phyloP scores from a whole-genome alignment of 2,329 filamentous ascomycete species.

The Ambrosiella xylebori region DNA sequence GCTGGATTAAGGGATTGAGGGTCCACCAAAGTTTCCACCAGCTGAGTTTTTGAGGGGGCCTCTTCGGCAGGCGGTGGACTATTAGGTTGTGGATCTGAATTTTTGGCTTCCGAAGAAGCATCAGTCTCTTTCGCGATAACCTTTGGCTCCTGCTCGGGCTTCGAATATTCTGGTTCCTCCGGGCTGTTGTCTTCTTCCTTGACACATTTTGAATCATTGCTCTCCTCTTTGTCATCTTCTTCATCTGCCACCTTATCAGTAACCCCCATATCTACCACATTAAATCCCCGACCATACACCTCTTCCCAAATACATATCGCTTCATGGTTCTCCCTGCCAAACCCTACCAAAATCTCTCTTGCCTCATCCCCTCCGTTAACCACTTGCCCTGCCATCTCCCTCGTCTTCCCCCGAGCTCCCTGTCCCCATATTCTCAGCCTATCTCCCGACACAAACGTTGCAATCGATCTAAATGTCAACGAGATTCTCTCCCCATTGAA shows the following conservation, averaged over 20 bases:
- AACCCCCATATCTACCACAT: slow-evolving; percentile 53
- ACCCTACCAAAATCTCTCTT: slow-evolving; percentile 55
- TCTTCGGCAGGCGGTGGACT: too few species aligned
- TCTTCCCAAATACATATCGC: slow-evolving; percentile 56
- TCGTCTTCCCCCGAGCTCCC: slow-evolving; percentile 56
- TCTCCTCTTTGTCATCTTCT: slow-evolving; percentile 11
- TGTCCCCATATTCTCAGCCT: slow-evolving; percentile 72
- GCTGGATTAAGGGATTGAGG: too few species aligned
- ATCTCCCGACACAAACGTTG: slow-evolving; percentile 58
- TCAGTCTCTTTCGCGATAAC: too few species aligned
- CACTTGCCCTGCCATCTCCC: slow-evolving; percentile 41
- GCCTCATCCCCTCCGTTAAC: slow-evolving; percentile 44
- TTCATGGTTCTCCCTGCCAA: slow-evolving; percentile 69
- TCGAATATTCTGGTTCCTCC: too few species aligned
- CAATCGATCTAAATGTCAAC: slow-evolving; percentile 78
- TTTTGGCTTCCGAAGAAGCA: too few species aligned
- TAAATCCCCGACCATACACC: slow-evolving; percentile 64
- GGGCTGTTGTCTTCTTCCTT: not conserved
- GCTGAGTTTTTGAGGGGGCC: too few species aligned
- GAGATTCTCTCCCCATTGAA: slow-evolving; percentile 68
- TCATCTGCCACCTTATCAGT: not conserved
- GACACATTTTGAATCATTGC: not conserved
- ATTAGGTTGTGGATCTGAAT: too few species aligned
- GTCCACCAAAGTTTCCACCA: too few species aligned
- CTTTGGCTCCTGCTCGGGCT: too few species aligned